These are phyloP conservation scores for Cyphellophora europaea DNA, from an alignment of 2,329 filamentous ascomycete species.

Conservation along the genomic window DNA sequence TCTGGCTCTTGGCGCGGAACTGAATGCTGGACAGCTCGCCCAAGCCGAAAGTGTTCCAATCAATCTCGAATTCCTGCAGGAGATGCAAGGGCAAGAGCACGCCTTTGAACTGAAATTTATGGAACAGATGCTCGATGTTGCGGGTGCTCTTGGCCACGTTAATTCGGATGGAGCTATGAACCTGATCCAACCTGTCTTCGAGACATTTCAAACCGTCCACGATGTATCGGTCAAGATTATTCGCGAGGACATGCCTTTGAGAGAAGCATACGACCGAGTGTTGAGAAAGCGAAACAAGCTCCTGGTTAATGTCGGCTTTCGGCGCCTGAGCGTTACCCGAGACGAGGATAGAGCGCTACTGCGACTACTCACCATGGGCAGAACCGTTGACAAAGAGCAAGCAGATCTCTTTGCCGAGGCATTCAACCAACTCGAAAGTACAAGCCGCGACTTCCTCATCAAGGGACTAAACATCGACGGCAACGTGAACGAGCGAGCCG, in stretches of 20 bases:
- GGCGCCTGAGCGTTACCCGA: constrained; percentile 18
- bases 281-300: constrained; percentile 22
- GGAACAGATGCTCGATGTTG: constrained; percentile 30
- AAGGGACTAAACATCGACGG: constrained; percentile 27
- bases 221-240: constrained; percentile 24
- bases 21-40: constrained; percentile 30
- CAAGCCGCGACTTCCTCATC: constrained; percentile 18
- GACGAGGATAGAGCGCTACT: constrained; percentile 25
- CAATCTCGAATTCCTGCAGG: constrained; percentile 21
- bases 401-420: constrained; percentile 23
- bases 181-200: constrained; percentile 25
- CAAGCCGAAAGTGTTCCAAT: constrained; percentile 28
- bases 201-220: constrained; percentile 23
- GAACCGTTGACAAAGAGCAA: constrained; percentile 21
- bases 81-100: constrained; percentile 18
- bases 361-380: constrained; percentile 28
- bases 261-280: constrained; percentile 25
- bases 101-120: constrained; percentile 27
- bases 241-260: constrained; percentile 13
- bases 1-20: constrained; percentile 25
- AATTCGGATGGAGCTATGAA: constrained; percentile 23
- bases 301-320: constrained; percentile 22
- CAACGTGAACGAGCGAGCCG: constrained; percentile 23
- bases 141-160: constrained; percentile 27
- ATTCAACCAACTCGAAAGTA: constrained; percentile 18